Conservation (phyloP, 805 yeast species). For the Alloascoidea africana region DNA sequence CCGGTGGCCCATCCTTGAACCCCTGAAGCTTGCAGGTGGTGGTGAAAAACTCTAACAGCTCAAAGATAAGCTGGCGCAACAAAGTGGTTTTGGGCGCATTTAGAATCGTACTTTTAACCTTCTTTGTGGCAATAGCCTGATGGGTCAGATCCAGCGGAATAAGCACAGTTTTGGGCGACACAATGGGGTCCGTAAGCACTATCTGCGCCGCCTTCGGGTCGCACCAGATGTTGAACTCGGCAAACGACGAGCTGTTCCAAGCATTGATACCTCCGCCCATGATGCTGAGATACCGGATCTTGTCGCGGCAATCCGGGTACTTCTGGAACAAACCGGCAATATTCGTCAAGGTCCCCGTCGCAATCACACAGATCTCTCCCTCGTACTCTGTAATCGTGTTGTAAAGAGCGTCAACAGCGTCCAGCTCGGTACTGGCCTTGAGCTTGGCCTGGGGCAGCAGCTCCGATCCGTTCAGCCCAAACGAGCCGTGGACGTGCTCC, state of each 20-base stretch:
- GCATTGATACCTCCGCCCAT: conserved; percentile 58
- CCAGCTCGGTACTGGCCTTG: conserved; percentile 15
- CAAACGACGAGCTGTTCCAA: conserved; percentile 34
- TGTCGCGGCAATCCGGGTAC: conserved; percentile 36
- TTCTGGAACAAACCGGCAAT: conserved; percentile 36
- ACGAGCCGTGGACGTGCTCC: conserved; percentile 51
- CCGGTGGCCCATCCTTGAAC: conserved; percentile 47
- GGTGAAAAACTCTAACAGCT: conserved; percentile 36
- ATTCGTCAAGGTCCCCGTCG: conserved; percentile 72
- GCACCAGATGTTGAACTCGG: conserved; percentile 64
- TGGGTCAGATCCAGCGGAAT: conserved; percentile 62
- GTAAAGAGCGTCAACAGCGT: conserved; percentile 25
- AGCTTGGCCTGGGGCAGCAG: conserved; percentile 35
- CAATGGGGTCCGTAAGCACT: conserved; percentile 30
- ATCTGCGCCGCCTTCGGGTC: conserved; percentile 65
- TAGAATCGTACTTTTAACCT: conserved; percentile 24
- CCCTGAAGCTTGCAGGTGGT: conserved; percentile 28
- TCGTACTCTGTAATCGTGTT: conserved; percentile 27
- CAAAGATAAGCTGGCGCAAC: conserved; percentile 38
- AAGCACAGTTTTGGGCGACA: conserved; percentile 35
- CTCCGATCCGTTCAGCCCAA: conserved; percentile 67
- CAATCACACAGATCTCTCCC: conserved; percentile 42
- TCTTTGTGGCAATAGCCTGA: conserved; percentile 35
- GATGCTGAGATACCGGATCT: conserved; percentile 39
- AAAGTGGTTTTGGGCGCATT: conserved; percentile 20